These are phyloP conservation scores for Cetradonia linearis DNA, from an alignment of 495 filamentous ascomycete species.

Conservation along the genomic window DNA sequence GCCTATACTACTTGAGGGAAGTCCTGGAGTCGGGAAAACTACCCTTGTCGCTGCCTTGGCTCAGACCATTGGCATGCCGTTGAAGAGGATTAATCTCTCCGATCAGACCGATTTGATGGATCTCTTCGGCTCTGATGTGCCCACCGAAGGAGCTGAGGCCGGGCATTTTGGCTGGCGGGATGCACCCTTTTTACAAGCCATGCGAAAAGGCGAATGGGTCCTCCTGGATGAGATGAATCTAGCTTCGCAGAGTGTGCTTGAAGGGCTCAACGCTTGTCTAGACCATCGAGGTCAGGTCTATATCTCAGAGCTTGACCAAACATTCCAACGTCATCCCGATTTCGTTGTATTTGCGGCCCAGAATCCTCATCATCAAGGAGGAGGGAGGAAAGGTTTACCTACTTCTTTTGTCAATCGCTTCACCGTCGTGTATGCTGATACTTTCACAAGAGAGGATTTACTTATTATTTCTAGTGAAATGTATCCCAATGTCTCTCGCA, in stretches of 20 bases:
- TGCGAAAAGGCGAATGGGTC: slow-evolving; percentile 94
- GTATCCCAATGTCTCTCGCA: slow-evolving; percentile 50
- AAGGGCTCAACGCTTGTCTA: slow-evolving; percentile 92
- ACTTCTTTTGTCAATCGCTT: slow-evolving; percentile 97
- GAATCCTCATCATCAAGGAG: slow-evolving; percentile 95
- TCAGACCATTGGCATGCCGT: slow-evolving; percentile 59
- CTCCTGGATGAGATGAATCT: slow-evolving; percentile 98
- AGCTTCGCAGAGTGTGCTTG: slow-evolving; percentile 91
- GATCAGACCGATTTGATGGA: slow-evolving; percentile 98
- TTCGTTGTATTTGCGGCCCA: slow-evolving; percentile 94
- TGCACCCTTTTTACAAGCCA: slow-evolving; percentile 87
- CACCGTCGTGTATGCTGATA: slow-evolving; percentile 91
- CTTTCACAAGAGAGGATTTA: slow-evolving; percentile 71
- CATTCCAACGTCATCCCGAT: slow-evolving; percentile 77
- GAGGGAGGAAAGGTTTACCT: slow-evolving; percentile 88
- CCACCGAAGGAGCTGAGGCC: slow-evolving; percentile 75
- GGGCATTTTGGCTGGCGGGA: slow-evolving; percentile 92
- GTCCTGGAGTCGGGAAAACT: slow-evolving; percentile 95
- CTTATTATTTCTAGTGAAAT: slow-evolving; percentile 67
- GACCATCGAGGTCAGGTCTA: slow-evolving; percentile 97
- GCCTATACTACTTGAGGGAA: slow-evolving; percentile 89
- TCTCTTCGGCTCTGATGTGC: slow-evolving; percentile 93
- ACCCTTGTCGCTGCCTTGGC: slow-evolving; percentile 81
- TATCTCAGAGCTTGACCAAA: slow-evolving; percentile 85
- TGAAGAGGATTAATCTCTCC: slow-evolving; percentile 91